phyloP scores from a whole-genome alignment of 2,329 filamentous ascomycete species.

The Diaporthe batatas region DNA sequence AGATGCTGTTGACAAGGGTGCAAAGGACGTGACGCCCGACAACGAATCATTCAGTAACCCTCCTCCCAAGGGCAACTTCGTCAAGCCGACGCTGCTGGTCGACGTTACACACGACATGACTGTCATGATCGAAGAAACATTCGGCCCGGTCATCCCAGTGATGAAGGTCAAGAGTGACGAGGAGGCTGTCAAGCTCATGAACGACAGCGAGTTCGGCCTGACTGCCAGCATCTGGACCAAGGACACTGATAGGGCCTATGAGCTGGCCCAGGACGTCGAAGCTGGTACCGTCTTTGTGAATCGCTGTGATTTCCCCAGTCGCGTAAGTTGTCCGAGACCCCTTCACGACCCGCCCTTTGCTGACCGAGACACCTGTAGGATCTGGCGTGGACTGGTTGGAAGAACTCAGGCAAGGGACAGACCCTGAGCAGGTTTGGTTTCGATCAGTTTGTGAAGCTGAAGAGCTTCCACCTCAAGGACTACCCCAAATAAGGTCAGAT shows the following conservation, averaged over 20 bases:
- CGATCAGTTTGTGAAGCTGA: constrained; percentile 95
- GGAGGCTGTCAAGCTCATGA: constrained; percentile 89
- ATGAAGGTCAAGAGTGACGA: constrained; percentile 86
- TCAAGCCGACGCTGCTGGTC: constrained; percentile 86
- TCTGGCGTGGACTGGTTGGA: constrained; percentile 97
- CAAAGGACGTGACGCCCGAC: constrained; percentile 84
- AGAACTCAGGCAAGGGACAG: constrained; percentile 93
- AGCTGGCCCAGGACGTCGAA: constrained; percentile 84
- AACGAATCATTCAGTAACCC: constrained; percentile 82
- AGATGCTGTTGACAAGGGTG: constrained; percentile 86
- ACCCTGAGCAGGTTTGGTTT: constrained; percentile 92
- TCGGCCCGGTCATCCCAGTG: constrained; percentile 91
- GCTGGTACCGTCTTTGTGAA: constrained; percentile 98
- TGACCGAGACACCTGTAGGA: constrained; percentile 67
- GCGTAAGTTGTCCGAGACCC: constrained; percentile 68
- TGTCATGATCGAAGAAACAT: constrained; percentile 95
- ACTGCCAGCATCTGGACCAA: constrained; percentile 99
- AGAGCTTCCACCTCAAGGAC: constrained; percentile 95
- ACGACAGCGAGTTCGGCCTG: constrained; percentile 92
- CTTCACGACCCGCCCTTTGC: constrained; percentile 39
- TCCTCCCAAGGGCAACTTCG: constrained; percentile 86
- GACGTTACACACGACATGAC: constrained; percentile 85
- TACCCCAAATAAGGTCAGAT: constrained; percentile 67
- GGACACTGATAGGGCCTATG: constrained; percentile 80
- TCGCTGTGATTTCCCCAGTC: constrained; percentile 90